Base-by-base conservation (phyloP, 2,329 filamentous ascomycete species). In the Ophiostoma tasmaniense region DNA sequence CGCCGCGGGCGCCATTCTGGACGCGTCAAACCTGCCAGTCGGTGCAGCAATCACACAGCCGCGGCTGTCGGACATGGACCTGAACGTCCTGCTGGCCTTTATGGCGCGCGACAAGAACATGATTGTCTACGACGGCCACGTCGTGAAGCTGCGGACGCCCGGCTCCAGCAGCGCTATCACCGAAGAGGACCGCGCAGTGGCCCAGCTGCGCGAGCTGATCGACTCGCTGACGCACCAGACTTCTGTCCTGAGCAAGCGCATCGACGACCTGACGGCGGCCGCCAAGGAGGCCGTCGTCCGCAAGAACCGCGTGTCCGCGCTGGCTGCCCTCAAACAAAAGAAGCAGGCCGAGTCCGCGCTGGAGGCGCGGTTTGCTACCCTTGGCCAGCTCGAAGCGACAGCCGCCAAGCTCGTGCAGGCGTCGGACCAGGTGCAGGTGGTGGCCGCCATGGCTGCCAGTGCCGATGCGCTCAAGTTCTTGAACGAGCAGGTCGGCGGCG, bases 321-420 rank as follows among this genome's bases (percentile, higher is more conserved):
- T 94, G 39, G 89, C 90, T 0, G 89, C 92, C 0, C 84, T 99
- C 14, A 89, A 90, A 67, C 90, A 88, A 5, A 96, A 92, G 81
- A 97, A 95, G 77, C 81, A 91, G 8, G 88, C 90, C 35, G 93
- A 97, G 77, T 81, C 85, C 2, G 90, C 88, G 1, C 70, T 78
- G 30, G 50, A 67, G 1, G 45, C 69, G 22, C 70, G 70, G 17
- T 70, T 70, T 61, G 67, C 69, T 1, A 70, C 70, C 5, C 67
- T 70, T 5, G 67, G 65, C n/a, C 93, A 97, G 78, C 84, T 99
- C 1, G 93, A 98, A 78, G 88, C 91, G 71, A 89, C 96, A 0
- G 90, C 92, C 68, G 79, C 84, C n/a, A 90, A 89, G 75, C 91
- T 99, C 67, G 89, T 97, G 76, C 89, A 94, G 77, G 95, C 95